These are phyloP conservation scores for Globisporangium heterothallicum DNA, from an alignment of 352 stramenopile genomes.

Conservation along the genomic window DNA sequence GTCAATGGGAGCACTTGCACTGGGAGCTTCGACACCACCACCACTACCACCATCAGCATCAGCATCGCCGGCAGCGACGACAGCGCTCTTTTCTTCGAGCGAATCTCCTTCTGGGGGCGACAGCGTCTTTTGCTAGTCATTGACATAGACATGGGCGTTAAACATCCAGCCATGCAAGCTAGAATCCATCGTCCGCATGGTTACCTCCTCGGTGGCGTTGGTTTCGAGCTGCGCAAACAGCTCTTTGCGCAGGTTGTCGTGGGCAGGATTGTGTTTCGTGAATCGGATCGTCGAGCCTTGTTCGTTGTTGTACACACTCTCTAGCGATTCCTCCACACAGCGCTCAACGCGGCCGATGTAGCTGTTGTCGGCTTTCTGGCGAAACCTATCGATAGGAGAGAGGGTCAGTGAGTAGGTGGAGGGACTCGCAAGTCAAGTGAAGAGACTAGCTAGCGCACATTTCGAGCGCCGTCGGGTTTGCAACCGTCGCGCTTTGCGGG, in stretches of 20 bases:
- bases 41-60: too few species aligned
- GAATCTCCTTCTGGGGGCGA: background rate
- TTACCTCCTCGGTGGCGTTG: conserved; percentile 2
- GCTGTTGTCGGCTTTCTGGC: conserved; percentile 64
- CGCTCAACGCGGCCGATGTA: conserved; percentile 89
- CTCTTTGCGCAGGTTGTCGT: conserved; percentile 74
- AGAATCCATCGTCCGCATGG: background rate
- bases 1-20: background rate
- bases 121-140: conserved; percentile 1
- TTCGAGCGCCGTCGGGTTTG: conserved; percentile 83
- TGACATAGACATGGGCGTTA: too few species aligned
- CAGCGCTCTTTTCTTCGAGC: conserved; percentile 10
- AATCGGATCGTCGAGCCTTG: conserved; percentile 86
- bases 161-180: background rate
- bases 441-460: conserved; percentile 45
- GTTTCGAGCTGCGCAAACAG: conserved; percentile 68
- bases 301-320: conserved; percentile 92
- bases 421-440: background rate
- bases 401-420: background rate
- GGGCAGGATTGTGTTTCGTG: conserved; percentile 74
- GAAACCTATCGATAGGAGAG: conserved; percentile 34
- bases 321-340: conserved; percentile 92
- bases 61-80: background rate
- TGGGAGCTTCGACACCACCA: too few species aligned
- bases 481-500: conserved; percentile 32